Conservation (phyloP, 495 filamentous ascomycete genomes). For the Lasiosphaeria ovina region DNA sequence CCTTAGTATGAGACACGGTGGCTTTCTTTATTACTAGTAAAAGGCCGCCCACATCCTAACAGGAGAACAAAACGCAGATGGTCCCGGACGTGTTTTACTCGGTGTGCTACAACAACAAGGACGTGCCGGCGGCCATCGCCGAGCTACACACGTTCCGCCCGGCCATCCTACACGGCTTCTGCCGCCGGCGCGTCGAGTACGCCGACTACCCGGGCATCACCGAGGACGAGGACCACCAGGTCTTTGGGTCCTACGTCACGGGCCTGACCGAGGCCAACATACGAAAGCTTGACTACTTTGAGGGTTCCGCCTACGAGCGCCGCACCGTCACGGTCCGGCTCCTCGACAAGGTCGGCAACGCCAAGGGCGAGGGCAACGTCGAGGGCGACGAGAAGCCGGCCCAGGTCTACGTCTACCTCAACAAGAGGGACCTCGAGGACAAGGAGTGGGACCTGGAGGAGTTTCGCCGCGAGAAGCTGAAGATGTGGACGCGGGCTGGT, state of each 20-base stretch:
- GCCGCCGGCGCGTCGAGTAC: slow-evolving; percentile 54
- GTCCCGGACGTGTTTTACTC: slow-evolving; percentile 75
- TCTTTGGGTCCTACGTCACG: slow-evolving; percentile 75
- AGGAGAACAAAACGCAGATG: no score
- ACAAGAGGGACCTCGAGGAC: slow-evolving; percentile 53
- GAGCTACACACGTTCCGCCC: slow-evolving; percentile 62
- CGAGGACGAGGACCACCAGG: slow-evolving; percentile 50
- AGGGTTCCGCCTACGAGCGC: slow-evolving; percentile 73
- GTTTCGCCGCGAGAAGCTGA: slow-evolving; percentile 67
- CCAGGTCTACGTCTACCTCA: slow-evolving; percentile 76
- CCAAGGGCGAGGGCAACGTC: slow-evolving; percentile 43
- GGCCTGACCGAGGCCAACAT: slow-evolving; percentile 79
- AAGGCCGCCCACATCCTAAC: no score
- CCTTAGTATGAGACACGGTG: no score
- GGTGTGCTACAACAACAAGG: slow-evolving; percentile 64
- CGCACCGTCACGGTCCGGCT: slow-evolving; percentile 58
- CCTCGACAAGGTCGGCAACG: slow-evolving; percentile 43
- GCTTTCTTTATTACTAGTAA: no score
- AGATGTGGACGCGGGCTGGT: slow-evolving; percentile 45
- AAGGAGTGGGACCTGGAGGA: slow-evolving; percentile 81
- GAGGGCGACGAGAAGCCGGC: slow-evolving; percentile 61
- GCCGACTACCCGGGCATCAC: slow-evolving; percentile 88
- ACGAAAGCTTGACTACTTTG: slow-evolving; percentile 74
- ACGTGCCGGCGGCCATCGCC: slow-evolving; percentile 19
- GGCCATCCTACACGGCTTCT: slow-evolving; percentile 70